Percentiles rank a stretch among this genome's conserved stretches.
phyloP scores from a whole-genome alignment of 2,329 filamentous ascomycete species.

The Cytospora schulzeri region DNA sequence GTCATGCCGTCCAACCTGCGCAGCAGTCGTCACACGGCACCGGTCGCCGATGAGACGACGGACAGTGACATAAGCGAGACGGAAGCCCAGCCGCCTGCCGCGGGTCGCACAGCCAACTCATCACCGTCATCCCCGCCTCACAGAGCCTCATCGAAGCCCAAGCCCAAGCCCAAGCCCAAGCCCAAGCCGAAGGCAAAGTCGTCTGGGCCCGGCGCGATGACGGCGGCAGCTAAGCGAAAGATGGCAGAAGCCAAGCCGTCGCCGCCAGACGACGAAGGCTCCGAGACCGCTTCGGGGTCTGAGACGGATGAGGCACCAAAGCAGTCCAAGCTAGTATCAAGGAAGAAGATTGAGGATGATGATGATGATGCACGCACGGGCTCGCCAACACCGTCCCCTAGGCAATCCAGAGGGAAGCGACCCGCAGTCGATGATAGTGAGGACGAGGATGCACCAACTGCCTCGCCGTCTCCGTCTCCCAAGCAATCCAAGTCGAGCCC shows the following conservation, averaged over 20 bases:
- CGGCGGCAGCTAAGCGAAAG: not conserved
- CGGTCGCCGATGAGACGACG: conserved; percentile 11
- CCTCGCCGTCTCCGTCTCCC: conserved; percentile 1
- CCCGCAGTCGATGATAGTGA: too few species aligned
- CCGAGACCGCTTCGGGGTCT: conserved; percentile 12
- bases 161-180: not conserved
- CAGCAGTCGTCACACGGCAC: conserved; percentile 15
- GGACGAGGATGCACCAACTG: not conserved
- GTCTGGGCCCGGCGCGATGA: not conserved
- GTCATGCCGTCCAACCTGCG: conserved; percentile 4
- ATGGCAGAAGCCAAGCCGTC: not conserved
- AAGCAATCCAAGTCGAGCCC: not conserved
- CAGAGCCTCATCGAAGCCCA: not conserved
- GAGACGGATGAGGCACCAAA: not conserved
- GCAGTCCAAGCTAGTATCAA: not conserved
- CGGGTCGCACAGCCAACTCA: conserved; percentile 23
- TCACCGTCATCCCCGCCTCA: not conserved
- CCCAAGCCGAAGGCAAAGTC: not conserved
- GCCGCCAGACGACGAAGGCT: conserved; percentile 1
- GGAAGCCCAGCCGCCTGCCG: conserved; percentile 4
- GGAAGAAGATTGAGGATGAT: not conserved
- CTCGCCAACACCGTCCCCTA: conserved; percentile 14
- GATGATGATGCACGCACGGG: not conserved
- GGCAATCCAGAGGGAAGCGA: not conserved
- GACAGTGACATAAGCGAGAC: conserved; percentile 18